Evolutionary conservation across 2,329 filamentous ascomycete species (phyloP).

Genomic region (Scytalidium lignicola): DNA sequence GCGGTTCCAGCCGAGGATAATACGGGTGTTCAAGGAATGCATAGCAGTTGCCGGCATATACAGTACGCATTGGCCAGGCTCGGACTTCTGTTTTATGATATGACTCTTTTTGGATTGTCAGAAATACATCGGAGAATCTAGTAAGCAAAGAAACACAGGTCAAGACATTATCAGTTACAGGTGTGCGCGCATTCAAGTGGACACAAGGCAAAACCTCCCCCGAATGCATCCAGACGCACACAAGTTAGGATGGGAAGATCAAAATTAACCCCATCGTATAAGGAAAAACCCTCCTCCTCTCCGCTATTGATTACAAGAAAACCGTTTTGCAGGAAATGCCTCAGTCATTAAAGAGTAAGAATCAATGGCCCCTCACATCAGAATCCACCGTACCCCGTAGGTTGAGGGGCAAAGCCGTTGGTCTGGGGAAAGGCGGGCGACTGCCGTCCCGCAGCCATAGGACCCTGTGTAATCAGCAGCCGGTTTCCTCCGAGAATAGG

Average conservation of each 20-base stretch:
- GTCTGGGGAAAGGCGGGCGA: slow-evolving; percentile 65
- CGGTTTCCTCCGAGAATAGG: slow-evolving; percentile 86
- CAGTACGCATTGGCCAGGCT: too few relatives aligned
- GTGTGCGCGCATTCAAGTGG: slow-evolving; percentile 12
- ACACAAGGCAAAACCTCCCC: slow-evolving; percentile 9
- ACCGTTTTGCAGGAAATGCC: slow-evolving; percentile 19
- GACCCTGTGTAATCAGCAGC: slow-evolving; percentile 93
- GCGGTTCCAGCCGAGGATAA: not conserved
- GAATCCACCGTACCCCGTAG: slow-evolving; percentile 67
- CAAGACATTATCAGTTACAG: slow-evolving; percentile 25
- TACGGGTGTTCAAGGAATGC: not conserved
- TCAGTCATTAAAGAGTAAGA: slow-evolving; percentile 26
- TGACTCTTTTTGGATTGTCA: not conserved
- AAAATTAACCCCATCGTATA: slow-evolving; percentile 8
- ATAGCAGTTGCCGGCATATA: too few relatives aligned
- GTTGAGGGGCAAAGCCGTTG: slow-evolving; percentile 85
- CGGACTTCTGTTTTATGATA: not conserved
- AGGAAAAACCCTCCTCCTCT: slow-evolving; percentile 11
- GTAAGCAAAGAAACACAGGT: slow-evolving; percentile 13
- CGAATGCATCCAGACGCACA: slow-evolving; percentile 19
- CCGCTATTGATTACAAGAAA: slow-evolving; percentile 21
- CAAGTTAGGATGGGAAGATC: slow-evolving; percentile 23
- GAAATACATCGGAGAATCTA: slow-evolving; percentile 20
- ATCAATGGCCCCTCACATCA: slow-evolving; percentile 25
- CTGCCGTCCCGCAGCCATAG: slow-evolving; percentile 43